Percentiles rank a stretch among this genome's conserved stretches.
Conservation (phyloP, 2,329 filamentous ascomycete species). For the Fusarium musae region DNA sequence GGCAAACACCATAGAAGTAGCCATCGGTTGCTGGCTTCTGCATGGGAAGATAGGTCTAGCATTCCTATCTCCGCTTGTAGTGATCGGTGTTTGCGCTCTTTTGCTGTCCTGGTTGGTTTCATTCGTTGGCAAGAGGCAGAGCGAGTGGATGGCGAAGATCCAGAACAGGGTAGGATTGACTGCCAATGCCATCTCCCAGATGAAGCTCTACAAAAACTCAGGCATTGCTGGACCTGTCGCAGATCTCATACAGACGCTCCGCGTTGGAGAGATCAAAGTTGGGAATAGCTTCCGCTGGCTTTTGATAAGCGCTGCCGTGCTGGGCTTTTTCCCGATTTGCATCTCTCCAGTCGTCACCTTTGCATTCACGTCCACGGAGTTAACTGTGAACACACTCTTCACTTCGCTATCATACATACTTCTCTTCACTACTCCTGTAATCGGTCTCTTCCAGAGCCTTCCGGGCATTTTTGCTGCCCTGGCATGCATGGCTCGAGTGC, state of each 20-base stretch:
- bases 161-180: constrained; percentile 50
- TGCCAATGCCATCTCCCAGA: constrained; percentile 46
- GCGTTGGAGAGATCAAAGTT: constrained; percentile 44
- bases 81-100: constrained; percentile 49
- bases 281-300: constrained; percentile 45
- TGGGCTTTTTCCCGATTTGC: constrained; percentile 50
- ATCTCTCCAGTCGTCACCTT: constrained; percentile 51
- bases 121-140: constrained; percentile 41
- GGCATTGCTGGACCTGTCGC: constrained; percentile 45
- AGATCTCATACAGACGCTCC: constrained; percentile 45
- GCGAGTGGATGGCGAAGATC: constrained; percentile 51
- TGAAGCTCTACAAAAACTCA: constrained; percentile 50
- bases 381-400: constrained; percentile 48
- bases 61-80: constrained; percentile 58
- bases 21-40: constrained; percentile 59
- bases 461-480: constrained; percentile 48
- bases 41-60: constrained; percentile 58
- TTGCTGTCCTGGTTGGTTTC: constrained; percentile 29
- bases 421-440: constrained; percentile 49
- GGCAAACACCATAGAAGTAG: constrained; percentile 55
- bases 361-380: constrained; percentile 40
- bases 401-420: constrained; percentile 50
- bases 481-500: constrained; percentile 50
- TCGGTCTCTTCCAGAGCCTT: constrained; percentile 47
- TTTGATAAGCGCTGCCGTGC: constrained; percentile 31